Conservation (phyloP, 495 filamentous ascomycete genomes). For the Penicillium simplicissimum region DNA sequence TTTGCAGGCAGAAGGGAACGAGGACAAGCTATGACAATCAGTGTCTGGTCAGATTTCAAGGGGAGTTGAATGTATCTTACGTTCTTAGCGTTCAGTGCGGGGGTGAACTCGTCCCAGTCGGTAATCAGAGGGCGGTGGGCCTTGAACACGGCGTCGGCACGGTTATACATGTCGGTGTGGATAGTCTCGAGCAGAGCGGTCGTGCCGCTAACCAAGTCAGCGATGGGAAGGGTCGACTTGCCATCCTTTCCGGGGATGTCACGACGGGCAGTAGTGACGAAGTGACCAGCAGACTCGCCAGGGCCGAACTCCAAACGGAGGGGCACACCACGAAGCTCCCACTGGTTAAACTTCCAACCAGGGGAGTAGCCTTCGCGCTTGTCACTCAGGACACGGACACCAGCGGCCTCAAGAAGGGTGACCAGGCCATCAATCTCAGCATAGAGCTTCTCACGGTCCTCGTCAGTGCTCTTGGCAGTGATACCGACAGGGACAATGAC, state of each 20-base stretch:
- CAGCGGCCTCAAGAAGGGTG: conserved; percentile 60
- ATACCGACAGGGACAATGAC: conserved; percentile 93
- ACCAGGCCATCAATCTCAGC: conserved; percentile 69
- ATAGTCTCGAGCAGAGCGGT: conserved; percentile 84
- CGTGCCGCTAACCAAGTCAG: conserved; percentile 67
- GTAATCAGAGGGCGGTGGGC: conserved; percentile 77
- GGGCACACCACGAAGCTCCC: conserved; percentile 92
- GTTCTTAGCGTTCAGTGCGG: conserved; percentile 86
- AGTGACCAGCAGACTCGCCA: conserved; percentile 81
- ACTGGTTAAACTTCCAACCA: conserved; percentile 97
- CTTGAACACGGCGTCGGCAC: conserved; percentile 73
- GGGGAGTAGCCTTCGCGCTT: conserved; percentile 84
- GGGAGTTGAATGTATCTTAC: conserved; percentile 36
- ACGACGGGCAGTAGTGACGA: conserved; percentile 81
- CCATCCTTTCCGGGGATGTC: conserved; percentile 70
- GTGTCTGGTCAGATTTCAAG: neutral
- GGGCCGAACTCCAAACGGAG: conserved; percentile 93
- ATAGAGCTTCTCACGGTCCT: conserved; percentile 70
- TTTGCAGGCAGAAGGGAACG: conserved; percentile 79
- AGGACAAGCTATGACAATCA: conserved; percentile 35
- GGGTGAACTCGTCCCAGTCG: conserved; percentile 87
- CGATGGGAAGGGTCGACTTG: conserved; percentile 70
- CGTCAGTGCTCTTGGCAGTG: conserved; percentile 77
- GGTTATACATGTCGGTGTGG: conserved; percentile 80
- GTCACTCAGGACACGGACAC: conserved; percentile 73